Evolutionary conservation across 495 filamentous ascomycete genomes (phyloP), one percentile per base, ranked within the genome.

Genomic region (Cercophora sp.): DNA sequence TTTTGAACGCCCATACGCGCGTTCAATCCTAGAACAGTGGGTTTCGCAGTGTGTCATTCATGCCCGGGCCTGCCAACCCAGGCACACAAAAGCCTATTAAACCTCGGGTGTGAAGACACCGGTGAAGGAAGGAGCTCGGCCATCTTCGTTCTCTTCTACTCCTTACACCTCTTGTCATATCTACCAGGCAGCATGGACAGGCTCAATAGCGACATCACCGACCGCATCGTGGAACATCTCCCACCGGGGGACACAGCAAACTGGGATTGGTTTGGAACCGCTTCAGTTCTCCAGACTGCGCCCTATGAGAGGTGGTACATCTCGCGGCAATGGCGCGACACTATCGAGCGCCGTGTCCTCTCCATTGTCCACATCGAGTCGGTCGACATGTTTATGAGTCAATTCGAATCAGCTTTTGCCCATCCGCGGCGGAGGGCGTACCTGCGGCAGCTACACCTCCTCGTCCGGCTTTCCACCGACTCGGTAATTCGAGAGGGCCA

Each of bases 201-300:
- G 20, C 20, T 40, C n/a, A 40, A 40, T 16, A 16, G 36, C 36
- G 36, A 40, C 2, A 40, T 40, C 11, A 40, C 20, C 36, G 3
- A 40, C 36, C 36, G 36, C 36, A 40, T 40, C 36, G 36, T 40
- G n/a, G 18, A 18, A 40, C 18, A 40, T 40, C 36, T 40, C 36
- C 36, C 36, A 40, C 36, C 36, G n/a, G 18, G 36, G 8, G n/a
- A 15, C 36, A 1, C 36, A 40, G 13, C 36, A 40, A 40, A 20
- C 18, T 40, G n/a, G 18, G 36, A 40, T 40, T 40, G 36, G 36
- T 16, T 40, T 10, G 3, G 1, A 40, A 8, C 36, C 8, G 11
- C 36, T 40, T n/a, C n/a, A n/a, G 36, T 40, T 40, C 36, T 40
- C 36, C 2, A 18, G 36, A 20, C 15, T 40, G 24, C 36, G 36